Evolutionary conservation across 2,329 filamentous ascomycete genomes (phyloP), one percentile per base, ranked within the genome.

Genomic region (Xylaria sp.): DNA sequence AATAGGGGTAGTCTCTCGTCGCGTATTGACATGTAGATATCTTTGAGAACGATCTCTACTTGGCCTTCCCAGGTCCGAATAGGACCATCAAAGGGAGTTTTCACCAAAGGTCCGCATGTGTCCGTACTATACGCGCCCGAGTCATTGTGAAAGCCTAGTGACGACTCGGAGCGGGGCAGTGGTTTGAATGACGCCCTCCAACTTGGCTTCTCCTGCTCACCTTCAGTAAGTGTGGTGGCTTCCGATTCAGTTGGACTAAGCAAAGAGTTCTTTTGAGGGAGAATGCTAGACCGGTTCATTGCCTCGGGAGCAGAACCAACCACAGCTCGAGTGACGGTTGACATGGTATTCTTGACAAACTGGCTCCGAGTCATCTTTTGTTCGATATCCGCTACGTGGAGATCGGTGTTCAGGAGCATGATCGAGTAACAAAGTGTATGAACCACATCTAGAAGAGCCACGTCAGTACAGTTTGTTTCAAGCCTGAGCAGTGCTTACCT

Each of bases 341-440:
- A 92, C 85, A 98, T 91, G 4, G 96, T 98, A 78, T 99, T 99
- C 81, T 97, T 97, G 78, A 99, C 89, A 77, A 98, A 99, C 77
- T 98, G 95, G 72, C 87, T 91, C 65, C 92, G 90, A 1, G 95
- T 98, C 96, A 99, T 99, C 83, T 97, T 97, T 75, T 92, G 90
- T 70, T 97, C 94, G 74, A 98, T 97, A 78, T 98, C 94, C 67
- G 95, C 96, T 77, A 98, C 81, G 77, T 99, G 95, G 65, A 99
- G 85, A 83, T 99, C 96, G 41, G 96, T 99, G 77, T 99, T 99
- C 72, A 99, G 87, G 12, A 99, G 86, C 77, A 99, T 91, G 72
- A 99, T 90, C 0, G 96, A 98, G 81, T 98, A 99, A 82, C 94
- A 97, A 72, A 98, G 97, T 28, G 94, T 98, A 80, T 99, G 95